Evolutionary conservation across 257 asterid species (phyloP).

Genomic region (Thymus quinquecostatus): DNA sequence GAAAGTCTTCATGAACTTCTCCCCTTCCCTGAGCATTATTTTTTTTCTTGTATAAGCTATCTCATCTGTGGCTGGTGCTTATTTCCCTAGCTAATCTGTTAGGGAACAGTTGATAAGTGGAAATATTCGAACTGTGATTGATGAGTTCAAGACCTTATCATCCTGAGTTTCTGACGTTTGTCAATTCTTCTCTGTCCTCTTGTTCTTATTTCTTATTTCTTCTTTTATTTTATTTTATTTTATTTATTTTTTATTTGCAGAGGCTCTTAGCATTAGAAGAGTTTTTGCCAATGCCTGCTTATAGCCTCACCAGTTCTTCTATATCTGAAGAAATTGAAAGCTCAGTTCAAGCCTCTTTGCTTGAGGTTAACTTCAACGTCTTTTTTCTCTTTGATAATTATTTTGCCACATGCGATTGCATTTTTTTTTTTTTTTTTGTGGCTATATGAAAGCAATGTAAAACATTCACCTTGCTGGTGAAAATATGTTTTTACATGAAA

Average conservation of each 20-base stretch:
- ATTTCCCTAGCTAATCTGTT: neutral
- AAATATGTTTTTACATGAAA: neutral
- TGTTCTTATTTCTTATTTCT: neutral
- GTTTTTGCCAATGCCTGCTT: slow-evolving; percentile 60
- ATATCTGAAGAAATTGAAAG: slow-evolving; percentile 59
- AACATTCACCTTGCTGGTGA: neutral
- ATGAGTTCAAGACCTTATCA: neutral
- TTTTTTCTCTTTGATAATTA: slow-evolving; percentile 22
- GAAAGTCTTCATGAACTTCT: slow-evolving; percentile 13
- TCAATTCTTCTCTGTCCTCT: neutral
- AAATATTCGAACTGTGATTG: neutral
- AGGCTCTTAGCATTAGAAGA: slow-evolving; percentile 90
- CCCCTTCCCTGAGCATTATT: neutral
- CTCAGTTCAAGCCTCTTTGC: slow-evolving; percentile 63
- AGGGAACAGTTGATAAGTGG: neutral
- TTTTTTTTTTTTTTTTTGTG: slow-evolving; percentile 18
- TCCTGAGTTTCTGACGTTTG: neutral
- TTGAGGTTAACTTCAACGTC: slow-evolving; percentile 57
- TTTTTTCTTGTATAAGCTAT: neutral
- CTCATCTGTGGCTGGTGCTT: neutral
- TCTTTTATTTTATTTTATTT: slow-evolving; percentile 5
- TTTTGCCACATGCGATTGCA: slow-evolving; percentile 14
- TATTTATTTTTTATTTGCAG: slow-evolving; percentile 45
- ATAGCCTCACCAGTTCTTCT: slow-evolving; percentile 39
- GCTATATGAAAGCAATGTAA: neutral